Base-by-base conservation (phyloP, 192 early-diverging fungal species). In the Coemansia erecta region DNA sequence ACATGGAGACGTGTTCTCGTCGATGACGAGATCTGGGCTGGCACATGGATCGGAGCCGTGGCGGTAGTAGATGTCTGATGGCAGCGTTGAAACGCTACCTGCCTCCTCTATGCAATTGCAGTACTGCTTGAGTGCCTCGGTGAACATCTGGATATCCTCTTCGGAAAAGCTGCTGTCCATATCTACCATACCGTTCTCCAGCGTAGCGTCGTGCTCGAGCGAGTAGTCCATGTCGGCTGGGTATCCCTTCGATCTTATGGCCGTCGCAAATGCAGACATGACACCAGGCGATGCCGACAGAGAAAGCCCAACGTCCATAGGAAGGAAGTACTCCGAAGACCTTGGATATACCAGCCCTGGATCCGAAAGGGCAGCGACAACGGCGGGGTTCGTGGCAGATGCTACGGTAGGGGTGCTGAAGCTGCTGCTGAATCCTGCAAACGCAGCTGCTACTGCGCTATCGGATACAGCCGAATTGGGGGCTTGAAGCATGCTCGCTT, bases 241-340 rank as follows among this genome's bases (percentile, higher is more conserved):
- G 40, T 22, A 51, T 11, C 24, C n/a, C 9, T 45, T 37, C 17
- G 63, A 31, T 17, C 46, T 37, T 9, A 62, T 44, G 1, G 57
- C 61, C 11, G 68, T 45, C 52, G 68, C 51, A 44, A 70, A 70
- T 12, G 68, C 61, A 14, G 68, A 64, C 13, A 63, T 57, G 33
- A 43, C 53, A 8, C 45, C 42, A 9, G 39, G 24, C 7, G 50
- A 53, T 5, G 44, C 51, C 22, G 68, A 49, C 17, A 65, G 19
- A 9, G 70, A 54, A 12, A 53, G 39, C 12, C 14, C 14, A 4
- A 15, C 2, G 40, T 42, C 21, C 9, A 43, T 11, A 3, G 53
- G 15, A 14, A 56, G 6, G 7, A 56, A 37, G 35, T 11, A 1
- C 8, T 37, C 35, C 8, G 10, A 37, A 11, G 35, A 1, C 35